phyloP scores from a whole-genome alignment of 1,139 yeast genomes.

The Sugiyamaella grinbergsii region DNA sequence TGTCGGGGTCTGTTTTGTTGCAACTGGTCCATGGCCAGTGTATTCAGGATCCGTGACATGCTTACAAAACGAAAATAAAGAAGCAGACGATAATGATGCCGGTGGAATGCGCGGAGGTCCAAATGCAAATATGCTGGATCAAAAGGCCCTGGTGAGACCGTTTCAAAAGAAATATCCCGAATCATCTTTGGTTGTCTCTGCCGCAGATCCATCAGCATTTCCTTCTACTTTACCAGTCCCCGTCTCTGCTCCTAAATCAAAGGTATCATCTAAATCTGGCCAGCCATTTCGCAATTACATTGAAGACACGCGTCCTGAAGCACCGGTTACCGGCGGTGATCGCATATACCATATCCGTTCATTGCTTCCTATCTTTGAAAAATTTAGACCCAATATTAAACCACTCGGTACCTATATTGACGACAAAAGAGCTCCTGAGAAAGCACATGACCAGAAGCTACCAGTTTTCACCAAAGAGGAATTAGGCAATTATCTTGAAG shows the following conservation, averaged over 20 bases:
- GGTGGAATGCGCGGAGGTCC: background rate
- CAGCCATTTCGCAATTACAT: background rate
- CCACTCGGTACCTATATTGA: conserved; percentile 30
- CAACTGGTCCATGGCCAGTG: background rate
- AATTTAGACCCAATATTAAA: conserved; percentile 18
- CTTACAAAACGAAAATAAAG: background rate
- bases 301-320: background rate
- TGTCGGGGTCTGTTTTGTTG: background rate
- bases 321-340: background rate
- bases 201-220: background rate
- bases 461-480: conserved; percentile 46
- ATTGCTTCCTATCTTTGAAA: conserved; percentile 20
- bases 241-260: background rate
- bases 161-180: background rate
- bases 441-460: conserved; percentile 31
- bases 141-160: conserved; percentile 2
- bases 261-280: background rate
- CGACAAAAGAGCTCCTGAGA: conserved; percentile 27
- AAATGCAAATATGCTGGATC: background rate
- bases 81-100: background rate
- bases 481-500: conserved; percentile 53
- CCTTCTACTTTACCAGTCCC: too few relatives aligned
- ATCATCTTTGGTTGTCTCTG: background rate
- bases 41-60: background rate
- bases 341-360: conserved; percentile 11